A percentile compares a stretch with the other conserved stretches of the same genome.
These are phyloP conservation scores for Lycium ferocissimum DNA, from an alignment of 257 asterid species.

Conservation along the genomic window DNA sequence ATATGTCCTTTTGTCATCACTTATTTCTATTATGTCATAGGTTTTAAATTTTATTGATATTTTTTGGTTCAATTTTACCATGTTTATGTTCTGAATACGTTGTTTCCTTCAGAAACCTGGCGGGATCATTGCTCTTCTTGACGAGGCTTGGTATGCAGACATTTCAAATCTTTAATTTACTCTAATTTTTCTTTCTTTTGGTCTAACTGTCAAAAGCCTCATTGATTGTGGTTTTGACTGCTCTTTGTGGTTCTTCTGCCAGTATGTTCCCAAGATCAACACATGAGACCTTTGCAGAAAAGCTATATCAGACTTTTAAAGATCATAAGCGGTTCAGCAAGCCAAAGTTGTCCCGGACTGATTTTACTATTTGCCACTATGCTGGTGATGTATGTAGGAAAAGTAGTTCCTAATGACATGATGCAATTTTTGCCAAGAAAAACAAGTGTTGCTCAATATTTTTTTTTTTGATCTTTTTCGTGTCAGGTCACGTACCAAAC, in stretches of 20 bases:
- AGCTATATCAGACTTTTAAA: constrained; percentile 82
- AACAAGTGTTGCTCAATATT: constrained; percentile 31
- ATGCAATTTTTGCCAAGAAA: constrained; percentile 8
- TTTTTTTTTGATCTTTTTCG: constrained; percentile 37
- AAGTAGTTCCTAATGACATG: not conserved
- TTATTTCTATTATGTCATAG: not conserved
- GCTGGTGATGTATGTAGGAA: constrained; percentile 89
- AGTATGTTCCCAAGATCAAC: constrained; percentile 99
- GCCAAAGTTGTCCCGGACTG: constrained; percentile 88
- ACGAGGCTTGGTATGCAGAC: constrained; percentile 87
- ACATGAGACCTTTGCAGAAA: constrained; percentile 80
- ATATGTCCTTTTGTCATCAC: not conserved
- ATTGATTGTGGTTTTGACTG: constrained; percentile 12
- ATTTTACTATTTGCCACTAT: constrained; percentile 82
- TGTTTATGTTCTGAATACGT: constrained; percentile 32
- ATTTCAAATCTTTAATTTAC: constrained; percentile 17
- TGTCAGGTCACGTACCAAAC: constrained; percentile 91
- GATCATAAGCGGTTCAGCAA: constrained; percentile 88
- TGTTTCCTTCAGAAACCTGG: constrained; percentile 83
- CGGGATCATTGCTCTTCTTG: constrained; percentile 92
- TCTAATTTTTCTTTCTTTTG: constrained; percentile 1
- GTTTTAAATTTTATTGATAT: constrained; percentile 12
- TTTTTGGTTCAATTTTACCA: constrained; percentile 20
- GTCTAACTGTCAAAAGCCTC: not conserved
- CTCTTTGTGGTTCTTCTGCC: constrained; percentile 34